A percentile compares a stretch with the other conserved stretches of the same genome.
Conservation (phyloP, 208 protist genomes). For the Leishmania amazonensis region DNA sequence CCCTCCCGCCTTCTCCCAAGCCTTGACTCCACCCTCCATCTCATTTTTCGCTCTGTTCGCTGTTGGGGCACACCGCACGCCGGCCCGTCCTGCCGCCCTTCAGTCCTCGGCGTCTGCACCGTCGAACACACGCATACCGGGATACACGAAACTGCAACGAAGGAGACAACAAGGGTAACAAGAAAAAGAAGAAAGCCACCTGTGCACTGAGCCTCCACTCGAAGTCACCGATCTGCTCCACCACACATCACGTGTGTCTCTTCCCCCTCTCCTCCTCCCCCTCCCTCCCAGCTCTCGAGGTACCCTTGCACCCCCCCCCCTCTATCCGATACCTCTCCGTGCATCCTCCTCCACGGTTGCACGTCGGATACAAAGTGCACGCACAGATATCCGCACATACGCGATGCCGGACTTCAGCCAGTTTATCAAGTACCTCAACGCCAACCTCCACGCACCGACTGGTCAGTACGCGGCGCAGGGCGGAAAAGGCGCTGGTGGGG, state of each 20-base stretch:
- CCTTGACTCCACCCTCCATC: background rate
- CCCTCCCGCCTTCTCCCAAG: background rate
- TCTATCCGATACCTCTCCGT: background rate
- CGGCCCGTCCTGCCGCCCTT: background rate
- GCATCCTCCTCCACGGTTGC: background rate
- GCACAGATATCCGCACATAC: background rate
- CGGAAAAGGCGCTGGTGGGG: constrained; percentile 13
- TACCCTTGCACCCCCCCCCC: background rate
- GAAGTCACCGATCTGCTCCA: background rate
- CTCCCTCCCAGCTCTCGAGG: background rate
- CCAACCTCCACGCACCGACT: constrained; percentile 52
- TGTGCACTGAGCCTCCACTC: background rate
- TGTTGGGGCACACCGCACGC: background rate
- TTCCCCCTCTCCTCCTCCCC: background rate
- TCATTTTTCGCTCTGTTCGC: background rate
- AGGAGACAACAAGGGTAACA: background rate
- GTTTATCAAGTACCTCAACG: constrained; percentile 86
- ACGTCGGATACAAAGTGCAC: background rate
- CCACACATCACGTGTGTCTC: background rate
- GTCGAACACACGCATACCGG: background rate
- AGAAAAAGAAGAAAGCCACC: background rate
- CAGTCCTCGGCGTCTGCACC: background rate
- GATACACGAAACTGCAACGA: background rate
- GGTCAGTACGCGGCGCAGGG: constrained; percentile 20
- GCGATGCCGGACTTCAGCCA: constrained; percentile 74